Base-by-base conservation (phyloP, 2,329 filamentous ascomycete species). In the Xylaria sp. region DNA sequence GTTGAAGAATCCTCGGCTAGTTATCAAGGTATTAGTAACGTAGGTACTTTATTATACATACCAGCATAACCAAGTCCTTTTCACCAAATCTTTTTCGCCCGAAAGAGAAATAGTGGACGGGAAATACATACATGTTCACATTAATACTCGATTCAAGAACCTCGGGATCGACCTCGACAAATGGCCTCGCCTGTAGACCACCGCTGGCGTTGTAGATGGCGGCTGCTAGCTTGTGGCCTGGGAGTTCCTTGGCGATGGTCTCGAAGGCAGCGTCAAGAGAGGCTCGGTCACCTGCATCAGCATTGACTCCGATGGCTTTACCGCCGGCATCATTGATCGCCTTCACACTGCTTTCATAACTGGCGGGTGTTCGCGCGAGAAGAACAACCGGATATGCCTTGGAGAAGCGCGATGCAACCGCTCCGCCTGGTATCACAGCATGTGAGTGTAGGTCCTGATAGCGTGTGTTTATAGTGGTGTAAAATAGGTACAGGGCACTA, bases 181-280 rank as follows among this genome's bases (percentile, higher is more conserved):
- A 90, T 0, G 88, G 85, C 78, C 85, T 88, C 63, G 79, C 78
- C 0, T 80, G 72, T 54, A 85, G 83, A 2, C 83, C 83, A 0
- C 80, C 83, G 40, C 84, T 85, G n/a, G 89, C 90, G 73, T 94
- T 94, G 82, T 89, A 94, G 26, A 94, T 81, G 4, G 91, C 92
- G 0, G 90, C 91, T 2, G 86, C 88, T 6, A 89, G 81, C 69
- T 83, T 84, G 65, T 84, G 83, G 2, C 81, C 83, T 0, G 86
- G 83, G 38, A 91, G 85, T 70, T 90, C 84, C 69, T 86, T 81
- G 71, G 86, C 81, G 75, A 93, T 89, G 57, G 83, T 78, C 10
- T 87, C 82, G 65, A 93, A 89, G 0, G 91, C 91, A 2, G 81
- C 79, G 54, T 84, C 83, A 0, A 75, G 53, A 4, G 74, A 74